Evolutionary conservation across 306 rosid species (phyloP), one percentile per base, ranked within the genome.

Genomic region (Inga leiocalycina): DNA sequence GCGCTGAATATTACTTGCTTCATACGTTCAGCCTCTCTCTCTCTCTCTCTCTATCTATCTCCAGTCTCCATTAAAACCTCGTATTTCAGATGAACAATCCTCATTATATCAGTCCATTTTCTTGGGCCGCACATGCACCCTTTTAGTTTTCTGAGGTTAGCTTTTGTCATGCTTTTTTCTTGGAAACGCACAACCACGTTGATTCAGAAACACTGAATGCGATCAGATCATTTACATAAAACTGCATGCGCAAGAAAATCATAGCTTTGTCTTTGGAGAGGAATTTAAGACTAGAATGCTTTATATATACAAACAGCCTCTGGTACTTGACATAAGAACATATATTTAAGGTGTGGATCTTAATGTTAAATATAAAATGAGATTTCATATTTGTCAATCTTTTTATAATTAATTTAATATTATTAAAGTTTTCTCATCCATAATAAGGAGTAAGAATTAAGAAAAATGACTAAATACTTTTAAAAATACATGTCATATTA

Each of bases 151-250:
- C 49, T 75, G 45, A 67, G 71, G 71, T 8, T 74, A 62, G 68
- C 45, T 75, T 84, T 54, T 76, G 79, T 44, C 80, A 52, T 66
- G 78, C 59, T 78, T 66, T 59, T 73, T 81, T 74, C 77, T 81
- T 65, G 59, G 77, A 81, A 81, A 85, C 41, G 48, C 56, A 81
- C 64, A 22, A 76, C 59, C 37, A 34, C 77, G 15, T 45, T 64
- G 43, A 56, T 69, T 20, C 78, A 68, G 48, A 43, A 12, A 8
- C 45, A 35, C 65, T 83, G 34, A 57, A 61, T 45, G 49, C 4
- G 24, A 79, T 15, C 51, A 54, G 74, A 74, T 30, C 45, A 15
- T 51, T 27, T 65, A 11, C 15, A 22, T 59, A 59, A 59, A 22
- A 59, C 66, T 2, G 15, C 16, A 22, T 59, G 59, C 6, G 19